Evolutionary conservation across 2,329 filamentous ascomycete genomes (phyloP), one percentile per base, ranked within the genome.

Genomic region (Fusarium penzigii): DNA sequence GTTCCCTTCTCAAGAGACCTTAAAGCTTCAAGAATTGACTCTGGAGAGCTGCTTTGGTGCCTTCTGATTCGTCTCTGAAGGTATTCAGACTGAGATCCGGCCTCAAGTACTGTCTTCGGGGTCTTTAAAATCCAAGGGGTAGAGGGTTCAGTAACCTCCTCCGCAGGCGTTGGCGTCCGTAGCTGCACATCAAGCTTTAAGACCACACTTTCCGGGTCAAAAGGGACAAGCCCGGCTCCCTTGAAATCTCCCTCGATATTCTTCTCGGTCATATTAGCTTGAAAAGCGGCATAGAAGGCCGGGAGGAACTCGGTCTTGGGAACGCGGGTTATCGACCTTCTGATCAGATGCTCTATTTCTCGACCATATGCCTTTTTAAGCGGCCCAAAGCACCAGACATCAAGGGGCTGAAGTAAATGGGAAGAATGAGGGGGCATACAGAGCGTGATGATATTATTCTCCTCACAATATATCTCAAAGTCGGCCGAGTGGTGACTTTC

Each of bases 141-240:
- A 36, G 32, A 14, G 32, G 32, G 17, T 10, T 14, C 20, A 25
- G 20, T 29, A 17, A 14, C 20, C 44, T 46, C 44, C 8, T 46
- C 17, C 25, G 25, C 9, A 6, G 38, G 44, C 13, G 17, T 46
- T 48, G n/a, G 39, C 3, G 39, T 48, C 16, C 5, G 11, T 48
- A 36, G 25, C 17, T 48, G 29, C 12, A 42, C 20, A 48, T 29
- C 17, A 42, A 48, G 46, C 46, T 43, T 48, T 17, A 20, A 39
- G 25, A 47, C 14, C 4, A 47, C n/a, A 20, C 17, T 36, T 51
- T 51, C 44, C 12, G n/a, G 41, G 44, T 51, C 16, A 32, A 51
- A 17, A n/a, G 49, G 44, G 34, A 34, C 10, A 51, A 51, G 36
- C 41, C 40, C 13, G 10, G 44, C 34, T 11, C 39, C 39, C 42